phyloP scores from a whole-genome alignment of 495 filamentous ascomycete species.

The Aspergillus mulundensis region DNA sequence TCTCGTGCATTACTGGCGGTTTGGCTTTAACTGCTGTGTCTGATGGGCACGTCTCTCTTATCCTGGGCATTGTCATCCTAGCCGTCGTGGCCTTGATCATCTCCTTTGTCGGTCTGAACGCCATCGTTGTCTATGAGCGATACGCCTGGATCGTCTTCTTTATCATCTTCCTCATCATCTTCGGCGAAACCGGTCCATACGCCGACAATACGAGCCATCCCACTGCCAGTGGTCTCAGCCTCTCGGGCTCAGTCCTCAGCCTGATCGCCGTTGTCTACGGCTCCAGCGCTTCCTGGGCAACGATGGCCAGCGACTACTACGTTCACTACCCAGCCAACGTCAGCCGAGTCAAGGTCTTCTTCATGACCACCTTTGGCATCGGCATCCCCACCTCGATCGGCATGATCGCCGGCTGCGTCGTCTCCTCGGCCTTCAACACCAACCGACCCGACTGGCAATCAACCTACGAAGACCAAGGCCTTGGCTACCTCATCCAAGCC shows the following conservation, averaged over 20 bases:
- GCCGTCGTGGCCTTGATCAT: conserved; percentile 4
- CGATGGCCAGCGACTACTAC: conserved; percentile 9
- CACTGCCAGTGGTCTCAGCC: background rate
- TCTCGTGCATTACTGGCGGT: conserved; percentile 6
- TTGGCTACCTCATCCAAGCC: conserved; percentile 7
- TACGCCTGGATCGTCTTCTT: conserved; percentile 11
- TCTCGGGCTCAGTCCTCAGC: conserved; percentile 1
- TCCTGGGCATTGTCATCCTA: conserved; percentile 5
- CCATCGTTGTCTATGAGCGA: conserved; percentile 5
- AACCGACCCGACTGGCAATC: background rate
- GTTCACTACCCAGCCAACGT: conserved; percentile 5
- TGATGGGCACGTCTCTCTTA: conserved; percentile 1
- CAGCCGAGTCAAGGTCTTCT: conserved; percentile 6
- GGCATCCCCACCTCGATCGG: background rate
- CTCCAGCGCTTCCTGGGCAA: conserved; percentile 3
- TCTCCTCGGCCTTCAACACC: background rate
- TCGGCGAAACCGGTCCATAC: background rate
- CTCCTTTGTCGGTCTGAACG: conserved; percentile 4
- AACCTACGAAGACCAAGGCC: conserved; percentile 3
- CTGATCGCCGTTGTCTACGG: conserved; percentile 7
- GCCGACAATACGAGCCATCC: background rate
- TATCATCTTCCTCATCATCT: conserved; percentile 7
- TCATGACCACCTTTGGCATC: conserved; percentile 6
- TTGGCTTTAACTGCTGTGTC: conserved; percentile 3
- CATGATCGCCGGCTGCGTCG: conserved; percentile 4